Base-by-base conservation (phyloP, 208 protist species). In the Trypanosoma caninum region DNA sequence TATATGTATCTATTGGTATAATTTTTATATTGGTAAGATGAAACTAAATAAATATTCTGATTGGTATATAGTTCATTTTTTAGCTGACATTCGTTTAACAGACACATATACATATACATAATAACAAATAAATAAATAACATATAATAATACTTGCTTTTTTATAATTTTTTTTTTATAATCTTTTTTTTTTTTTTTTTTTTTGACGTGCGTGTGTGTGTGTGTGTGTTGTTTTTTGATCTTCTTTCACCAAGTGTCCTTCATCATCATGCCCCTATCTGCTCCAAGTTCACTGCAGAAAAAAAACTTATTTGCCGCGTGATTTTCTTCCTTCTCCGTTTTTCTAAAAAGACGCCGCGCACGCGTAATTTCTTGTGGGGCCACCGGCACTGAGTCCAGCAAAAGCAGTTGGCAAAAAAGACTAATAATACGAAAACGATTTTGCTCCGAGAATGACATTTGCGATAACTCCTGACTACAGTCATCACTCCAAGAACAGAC, bases 391-490 rank as follows among this genome's bases (percentile, higher is more conserved):
- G 47, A 41, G 46, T 65, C 45, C 16, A 72, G 33, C 8, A 40
- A 28, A n/a, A 18, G 23, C 16, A 72, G 20, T 42, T 60, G 66
- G 6, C 9, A 58, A 6, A 65, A 35, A 44, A 55, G 56, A 46
- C 66, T 59, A 40, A 72, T 63, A 16, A 70, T 38, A 52, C 31
- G 66, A 37, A 57, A 46, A n/a, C 54, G 42, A 34, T 48, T 10
- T 41, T 34, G 22, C 25, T 61, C 56, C n/a, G 4, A 18, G 1
- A 14, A 37, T 10, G 52, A 13, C 3, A 72, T 27, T 28, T 50
- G 11, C 11, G 0, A 9, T 18, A 59, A 38, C 51, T 67, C 59
- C 9, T 30, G 37, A 16, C 9, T 5, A 7, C 38, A 23, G 45
- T 72, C 51, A 20, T 48, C 40, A 20, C 60, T 33, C 58, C 59